Percentiles rank a stretch among this genome's conserved stretches.
Conservation (phyloP, 2,329 filamentous ascomycete species). For the Grosmannia penicillata region DNA sequence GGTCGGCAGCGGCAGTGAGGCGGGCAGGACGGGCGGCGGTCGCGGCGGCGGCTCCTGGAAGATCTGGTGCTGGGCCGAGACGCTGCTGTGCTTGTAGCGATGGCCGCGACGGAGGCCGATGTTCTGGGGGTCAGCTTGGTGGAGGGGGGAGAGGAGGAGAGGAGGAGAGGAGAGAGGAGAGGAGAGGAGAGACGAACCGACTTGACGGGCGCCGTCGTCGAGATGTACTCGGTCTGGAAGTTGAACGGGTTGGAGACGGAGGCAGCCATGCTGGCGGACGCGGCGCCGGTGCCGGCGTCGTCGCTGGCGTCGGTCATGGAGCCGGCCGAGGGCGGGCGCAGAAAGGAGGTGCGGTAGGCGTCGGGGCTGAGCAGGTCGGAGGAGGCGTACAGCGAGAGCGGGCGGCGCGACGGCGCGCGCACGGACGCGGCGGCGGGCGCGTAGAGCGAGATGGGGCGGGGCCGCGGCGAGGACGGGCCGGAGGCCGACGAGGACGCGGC, state of each 20-base stretch:
- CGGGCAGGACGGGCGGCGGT: conserved; percentile 75
- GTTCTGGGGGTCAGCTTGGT: conserved; percentile 36
- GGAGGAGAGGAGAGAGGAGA: background rate
- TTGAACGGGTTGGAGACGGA: conserved; percentile 50
- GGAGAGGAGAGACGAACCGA: conserved; percentile 38
- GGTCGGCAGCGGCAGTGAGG: conserved; percentile 84
- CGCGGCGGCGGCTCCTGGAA: conserved; percentile 83
- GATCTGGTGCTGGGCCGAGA: conserved; percentile 79
- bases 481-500: no score
- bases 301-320: background rate
- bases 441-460: no score
- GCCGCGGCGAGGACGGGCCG: no score
- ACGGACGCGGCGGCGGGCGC: no score
- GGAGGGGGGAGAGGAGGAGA: background rate
- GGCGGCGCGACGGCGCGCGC: no score
- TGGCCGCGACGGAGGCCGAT: conserved; percentile 87
- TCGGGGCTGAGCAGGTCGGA: conserved; percentile 2
- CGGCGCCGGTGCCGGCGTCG: no score
- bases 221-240: conserved; percentile 72
- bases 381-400: no score
- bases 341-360: background rate
- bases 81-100: conserved; percentile 93
- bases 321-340: background rate
- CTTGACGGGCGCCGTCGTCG: conserved; percentile 61
- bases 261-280: background rate